Evolutionary conservation across 768 basidiomycete genomes (phyloP), one percentile per base, ranked within the genome.

Genomic region (Hygrocybe punicea): DNA sequence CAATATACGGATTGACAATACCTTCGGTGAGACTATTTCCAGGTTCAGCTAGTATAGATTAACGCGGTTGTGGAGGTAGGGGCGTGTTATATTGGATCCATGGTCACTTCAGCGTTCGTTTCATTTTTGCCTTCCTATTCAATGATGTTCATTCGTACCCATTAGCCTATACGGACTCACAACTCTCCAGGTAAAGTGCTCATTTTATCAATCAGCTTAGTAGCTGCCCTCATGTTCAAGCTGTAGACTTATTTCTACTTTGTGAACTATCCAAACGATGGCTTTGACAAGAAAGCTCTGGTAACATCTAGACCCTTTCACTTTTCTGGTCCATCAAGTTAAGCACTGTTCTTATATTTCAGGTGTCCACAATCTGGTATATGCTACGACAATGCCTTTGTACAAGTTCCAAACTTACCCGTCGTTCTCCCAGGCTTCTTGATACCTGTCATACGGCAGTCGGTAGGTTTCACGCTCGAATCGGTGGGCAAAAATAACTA

Each of bases 241-340:
- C 14, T 17, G 6, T 25, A 66, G 65, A 66, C 65, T 10, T 66
- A 65, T 52, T 57, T 66, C 39, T 66, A 65, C 51, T 66, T 58
- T 45, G 53, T 63, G 8, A 53, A 65, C 56, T 66, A 65, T 50
- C 62, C 65, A 16, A 60, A 54, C 1, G 65, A 66, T 39, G n/a
- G 39, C n/a, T 11, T 29, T 2, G 23, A 51, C 16, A 44, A 54
- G 23, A 63, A 58, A 40, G 4, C 49, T 14, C 40, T 66, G 52
- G 65, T 65, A 34, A 45, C 57, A 59, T 17, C 8, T 42, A 21
- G 17, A 23, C 19, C 23, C 11, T 21, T 14, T 5, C 19, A 29
- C 8, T 4, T 29, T 29, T 34, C 16, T 19, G 13, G 23, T 14
- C 11, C 48, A 29, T 57, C 6, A 40, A 24, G n/a, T 13, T 8